Conservation (phyloP, 2,329 filamentous ascomycete species). For the Huntiella bhutanensis region DNA sequence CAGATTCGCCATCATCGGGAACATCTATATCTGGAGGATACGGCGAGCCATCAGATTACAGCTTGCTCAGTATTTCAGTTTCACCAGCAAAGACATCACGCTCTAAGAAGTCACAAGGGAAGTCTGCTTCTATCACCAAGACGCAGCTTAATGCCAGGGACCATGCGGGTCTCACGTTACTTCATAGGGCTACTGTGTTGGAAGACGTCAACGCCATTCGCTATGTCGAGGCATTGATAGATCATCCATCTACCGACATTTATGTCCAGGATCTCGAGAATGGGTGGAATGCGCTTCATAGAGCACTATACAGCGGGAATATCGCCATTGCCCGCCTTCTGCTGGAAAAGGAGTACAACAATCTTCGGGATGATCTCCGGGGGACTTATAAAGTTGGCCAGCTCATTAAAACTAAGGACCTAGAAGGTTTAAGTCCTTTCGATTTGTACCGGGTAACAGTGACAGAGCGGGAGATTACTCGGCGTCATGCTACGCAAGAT, state of each 20-base stretch:
- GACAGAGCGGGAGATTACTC: conserved; percentile 19
- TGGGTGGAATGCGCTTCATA: conserved; percentile 88
- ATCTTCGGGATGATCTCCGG: conserved; percentile 15
- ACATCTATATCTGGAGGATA: conserved; percentile 15
- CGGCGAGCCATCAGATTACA: conserved; percentile 15
- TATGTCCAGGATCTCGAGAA: conserved; percentile 79
- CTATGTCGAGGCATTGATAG: conserved; percentile 64
- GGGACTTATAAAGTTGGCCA: conserved; percentile 46
- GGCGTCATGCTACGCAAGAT: conserved; percentile 16
- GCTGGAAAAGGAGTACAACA: conserved; percentile 51
- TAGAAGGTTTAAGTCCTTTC: conserved; percentile 85
- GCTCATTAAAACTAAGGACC: conserved; percentile 86
- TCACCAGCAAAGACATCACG: conserved; percentile 20
- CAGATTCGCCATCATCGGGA: neutral
- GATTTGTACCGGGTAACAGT: conserved; percentile 70
- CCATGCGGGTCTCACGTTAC: conserved; percentile 57
- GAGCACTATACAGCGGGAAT: conserved; percentile 79
- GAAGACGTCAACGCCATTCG: conserved; percentile 45
- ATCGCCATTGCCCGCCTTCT: conserved; percentile 69
- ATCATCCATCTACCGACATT: conserved; percentile 67
- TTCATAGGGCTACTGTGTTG: conserved; percentile 71
- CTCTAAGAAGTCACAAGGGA: conserved; percentile 31
- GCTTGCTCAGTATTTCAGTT: conserved; percentile 18
- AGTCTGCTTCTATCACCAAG: conserved; percentile 25
- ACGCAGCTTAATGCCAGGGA: conserved; percentile 75